These are phyloP conservation scores for Pseudomonodictys pantanalensis DNA, from an alignment of 495 filamentous ascomycete genomes.

Conservation along the genomic window DNA sequence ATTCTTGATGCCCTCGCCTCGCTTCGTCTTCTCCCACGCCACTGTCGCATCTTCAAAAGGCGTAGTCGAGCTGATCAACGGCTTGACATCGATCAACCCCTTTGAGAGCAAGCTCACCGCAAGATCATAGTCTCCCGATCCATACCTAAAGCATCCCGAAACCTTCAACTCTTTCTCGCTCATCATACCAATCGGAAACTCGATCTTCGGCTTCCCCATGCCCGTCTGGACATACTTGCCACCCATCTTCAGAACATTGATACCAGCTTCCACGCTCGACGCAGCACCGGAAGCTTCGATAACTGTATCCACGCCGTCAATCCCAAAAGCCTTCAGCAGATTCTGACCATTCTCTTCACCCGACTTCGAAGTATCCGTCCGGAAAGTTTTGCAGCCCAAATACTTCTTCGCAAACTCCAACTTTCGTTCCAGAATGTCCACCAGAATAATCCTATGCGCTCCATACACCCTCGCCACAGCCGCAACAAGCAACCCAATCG, in stretches of 20 bases:
- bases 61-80: slow-evolving; percentile 5
- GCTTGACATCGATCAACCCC: slow-evolving; percentile 1
- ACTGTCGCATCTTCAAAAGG: slow-evolving; percentile 3
- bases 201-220: slow-evolving; percentile 56
- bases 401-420: slow-evolving; percentile 54
- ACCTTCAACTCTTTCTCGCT: slow-evolving; percentile 50
- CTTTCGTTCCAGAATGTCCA: slow-evolving; percentile 54
- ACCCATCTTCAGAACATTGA: slow-evolving; percentile 50
- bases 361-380: slow-evolving; percentile 30
- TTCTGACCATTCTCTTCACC: slow-evolving; percentile 49
- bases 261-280: slow-evolving; percentile 51
- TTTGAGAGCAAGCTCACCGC: slow-evolving; percentile 6
- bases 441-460: slow-evolving; percentile 51
- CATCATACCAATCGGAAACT: slow-evolving; percentile 56
- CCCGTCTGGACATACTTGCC: slow-evolving; percentile 62
- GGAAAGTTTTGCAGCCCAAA: slow-evolving; percentile 35
- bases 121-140: slow-evolving; percentile 19
- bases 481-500: slow-evolving; percentile 55
- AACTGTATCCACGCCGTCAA: slow-evolving; percentile 52
- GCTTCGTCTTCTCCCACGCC: slow-evolving; percentile 8
- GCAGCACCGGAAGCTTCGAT: slow-evolving; percentile 59
- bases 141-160: slow-evolving; percentile 24
- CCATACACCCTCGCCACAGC: slow-evolving; percentile 55
- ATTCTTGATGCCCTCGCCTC: slow-evolving; percentile 19
- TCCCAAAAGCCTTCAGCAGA: slow-evolving; percentile 10